Percentiles rank a stretch among this genome's conserved stretches.
phyloP scores from a whole-genome alignment of 2,329 filamentous ascomycete species.

The Emergomyces africanus region DNA sequence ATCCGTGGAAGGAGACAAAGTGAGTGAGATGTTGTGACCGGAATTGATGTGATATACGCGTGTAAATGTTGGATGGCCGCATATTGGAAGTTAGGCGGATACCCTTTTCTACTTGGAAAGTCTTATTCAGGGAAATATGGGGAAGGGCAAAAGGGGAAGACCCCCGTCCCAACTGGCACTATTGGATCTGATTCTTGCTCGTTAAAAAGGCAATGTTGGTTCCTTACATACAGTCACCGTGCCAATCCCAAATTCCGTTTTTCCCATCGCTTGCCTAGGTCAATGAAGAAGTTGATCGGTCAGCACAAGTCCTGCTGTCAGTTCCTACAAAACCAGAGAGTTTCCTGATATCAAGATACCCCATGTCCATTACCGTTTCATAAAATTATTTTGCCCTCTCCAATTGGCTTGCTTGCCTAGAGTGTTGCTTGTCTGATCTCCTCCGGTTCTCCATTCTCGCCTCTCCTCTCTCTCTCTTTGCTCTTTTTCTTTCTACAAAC shows the following conservation, averaged over 20 bases:
- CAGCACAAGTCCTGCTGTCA: background rate
- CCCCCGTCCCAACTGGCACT: background rate
- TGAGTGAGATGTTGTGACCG: background rate
- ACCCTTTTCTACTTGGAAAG: background rate
- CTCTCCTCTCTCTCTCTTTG: background rate
- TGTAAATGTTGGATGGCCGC: background rate
- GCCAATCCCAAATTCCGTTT: too few species aligned
- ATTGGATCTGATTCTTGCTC: background rate
- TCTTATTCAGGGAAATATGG: conserved; percentile 1
- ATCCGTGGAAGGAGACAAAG: conserved; percentile 44
- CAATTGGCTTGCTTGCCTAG: background rate
- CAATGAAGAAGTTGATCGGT: too few species aligned
- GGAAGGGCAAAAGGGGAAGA: conserved; percentile 8
- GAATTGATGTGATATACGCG: background rate
- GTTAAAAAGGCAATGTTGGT: background rate
- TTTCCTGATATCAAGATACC: background rate
- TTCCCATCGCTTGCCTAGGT: too few species aligned
- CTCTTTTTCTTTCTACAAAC: background rate
- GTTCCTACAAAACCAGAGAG: background rate
- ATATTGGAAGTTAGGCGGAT: background rate
- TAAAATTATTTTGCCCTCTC: background rate
- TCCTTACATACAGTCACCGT: background rate
- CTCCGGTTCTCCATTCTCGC: background rate
- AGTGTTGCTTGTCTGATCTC: background rate
- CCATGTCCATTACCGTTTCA: background rate